These are phyloP conservation scores for Fallopia convolvulus DNA, from an alignment of 148 eudicot species.

Conservation along the genomic window DNA sequence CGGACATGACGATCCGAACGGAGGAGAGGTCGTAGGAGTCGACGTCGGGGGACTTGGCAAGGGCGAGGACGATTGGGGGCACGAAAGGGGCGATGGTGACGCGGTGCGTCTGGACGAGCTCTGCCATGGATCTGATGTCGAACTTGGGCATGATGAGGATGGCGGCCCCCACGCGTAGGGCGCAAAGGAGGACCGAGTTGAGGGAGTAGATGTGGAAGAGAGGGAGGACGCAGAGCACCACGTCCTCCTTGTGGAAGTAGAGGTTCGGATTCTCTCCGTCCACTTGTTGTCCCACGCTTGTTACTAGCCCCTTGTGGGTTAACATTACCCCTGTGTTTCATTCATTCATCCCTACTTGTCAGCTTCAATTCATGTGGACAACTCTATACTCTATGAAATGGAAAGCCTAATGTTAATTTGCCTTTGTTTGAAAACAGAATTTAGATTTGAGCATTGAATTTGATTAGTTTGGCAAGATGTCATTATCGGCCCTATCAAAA, in stretches of 20 bases:
- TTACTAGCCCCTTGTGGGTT: constrained; percentile 66
- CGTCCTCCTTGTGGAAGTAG: constrained; percentile 51
- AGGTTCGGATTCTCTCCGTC: constrained; percentile 86
- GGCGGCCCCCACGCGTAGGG: constrained; percentile 58
- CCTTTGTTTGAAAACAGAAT: no score
- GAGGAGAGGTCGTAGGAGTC: constrained; percentile 62
- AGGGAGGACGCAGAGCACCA: constrained; percentile 72
- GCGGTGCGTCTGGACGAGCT: constrained; percentile 49
- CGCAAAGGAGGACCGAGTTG: constrained; percentile 59
- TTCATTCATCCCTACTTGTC: no score
- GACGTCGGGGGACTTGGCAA: constrained; percentile 60
- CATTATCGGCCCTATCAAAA: no score
- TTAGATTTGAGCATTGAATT: no score
- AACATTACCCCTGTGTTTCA: constrained; percentile 40
- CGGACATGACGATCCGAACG: constrained; percentile 55
- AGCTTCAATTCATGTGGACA: no score
- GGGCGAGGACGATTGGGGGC: constrained; percentile 71
- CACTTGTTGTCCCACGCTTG: constrained; percentile 77
- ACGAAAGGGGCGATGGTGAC: constrained; percentile 81
- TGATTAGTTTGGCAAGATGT: no score
- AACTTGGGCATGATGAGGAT: constrained; percentile 72
- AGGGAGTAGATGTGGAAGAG: constrained; percentile 74
- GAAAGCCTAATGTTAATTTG: no score
- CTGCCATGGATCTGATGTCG: constrained; percentile 51
- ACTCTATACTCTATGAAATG: no score